Percentiles rank a stretch among this genome's conserved stretches.
phyloP scores from a whole-genome alignment of 2,329 filamentous ascomycete species.

The Epichloe bromicola region DNA sequence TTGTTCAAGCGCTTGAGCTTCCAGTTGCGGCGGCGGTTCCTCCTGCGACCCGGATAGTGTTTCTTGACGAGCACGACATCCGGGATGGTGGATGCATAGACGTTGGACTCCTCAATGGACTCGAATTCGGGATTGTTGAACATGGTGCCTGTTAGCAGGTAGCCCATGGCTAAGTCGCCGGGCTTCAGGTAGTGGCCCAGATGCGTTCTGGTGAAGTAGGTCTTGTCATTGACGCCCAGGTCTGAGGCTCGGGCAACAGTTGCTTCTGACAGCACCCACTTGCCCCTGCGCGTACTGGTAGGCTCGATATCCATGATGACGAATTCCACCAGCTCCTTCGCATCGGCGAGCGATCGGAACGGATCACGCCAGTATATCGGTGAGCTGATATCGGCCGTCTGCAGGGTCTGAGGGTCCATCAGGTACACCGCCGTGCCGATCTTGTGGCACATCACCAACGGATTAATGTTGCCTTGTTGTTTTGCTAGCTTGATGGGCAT shows the following conservation, averaged over 20 bases:
- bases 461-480: conserved; percentile 75
- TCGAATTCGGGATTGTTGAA: conserved; percentile 86
- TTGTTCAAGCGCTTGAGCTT: conserved; percentile 84
- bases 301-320: conserved; percentile 90
- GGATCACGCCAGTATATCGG: conserved; percentile 84
- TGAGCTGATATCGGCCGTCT: conserved; percentile 74
- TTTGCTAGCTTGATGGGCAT: conserved; percentile 83
- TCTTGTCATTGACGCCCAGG: conserved; percentile 72
- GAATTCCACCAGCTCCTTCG: conserved; percentile 79
- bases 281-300: conserved; percentile 60
- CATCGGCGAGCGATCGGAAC: conserved; percentile 72
- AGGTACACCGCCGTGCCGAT: conserved; percentile 85
- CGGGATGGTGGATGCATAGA: conserved; percentile 67
- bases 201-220: conserved; percentile 84
- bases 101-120: conserved; percentile 63
- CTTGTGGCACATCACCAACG: conserved; percentile 72
- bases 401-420: conserved; percentile 79
- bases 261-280: conserved; percentile 73
- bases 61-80: conserved; percentile 97
- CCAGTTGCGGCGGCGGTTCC: conserved; percentile 74
- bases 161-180: conserved; percentile 91
- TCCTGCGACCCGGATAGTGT: conserved; percentile 76
- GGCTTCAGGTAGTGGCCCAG: conserved; percentile 73
- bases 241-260: conserved; percentile 81
- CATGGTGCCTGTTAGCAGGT: conserved; percentile 75